These are phyloP conservation scores for Purshia tridentata DNA, from an alignment of 306 rosid species.

Conservation along the genomic window DNA sequence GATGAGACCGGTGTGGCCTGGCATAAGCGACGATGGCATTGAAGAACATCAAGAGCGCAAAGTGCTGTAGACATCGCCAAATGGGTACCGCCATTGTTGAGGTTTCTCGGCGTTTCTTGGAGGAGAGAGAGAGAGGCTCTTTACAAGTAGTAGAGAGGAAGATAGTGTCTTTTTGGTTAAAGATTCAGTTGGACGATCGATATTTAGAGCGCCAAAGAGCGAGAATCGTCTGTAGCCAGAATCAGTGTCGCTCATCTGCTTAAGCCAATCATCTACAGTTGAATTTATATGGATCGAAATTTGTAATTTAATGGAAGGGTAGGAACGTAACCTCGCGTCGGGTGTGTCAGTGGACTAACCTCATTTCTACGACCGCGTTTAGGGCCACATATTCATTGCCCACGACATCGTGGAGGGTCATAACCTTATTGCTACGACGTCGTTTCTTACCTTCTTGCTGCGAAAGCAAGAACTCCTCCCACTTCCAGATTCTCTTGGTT, in stretches of 20 bases:
- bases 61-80: neutral
- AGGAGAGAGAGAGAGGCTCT: constrained; percentile 1
- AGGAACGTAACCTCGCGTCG: neutral
- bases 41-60: constrained; percentile 16
- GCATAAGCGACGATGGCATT: neutral
- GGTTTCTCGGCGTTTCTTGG: constrained; percentile 18
- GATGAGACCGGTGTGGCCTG: constrained; percentile 8
- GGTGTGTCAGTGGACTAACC: neutral
- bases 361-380: neutral
- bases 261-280: neutral
- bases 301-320: neutral
- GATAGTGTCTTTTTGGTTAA: neutral
- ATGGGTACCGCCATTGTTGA: constrained; percentile 24
- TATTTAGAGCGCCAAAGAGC: constrained; percentile 19
- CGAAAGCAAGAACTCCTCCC: neutral
- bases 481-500: no score
- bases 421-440: no score
- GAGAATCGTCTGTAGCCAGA: neutral
- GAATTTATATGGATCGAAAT: neutral
- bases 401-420: no score
- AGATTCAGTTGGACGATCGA: constrained; percentile 6
- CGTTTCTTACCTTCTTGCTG: neutral
- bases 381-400: no score
- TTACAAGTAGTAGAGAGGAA: neutral
- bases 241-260: no score